phyloP scores from a whole-genome alignment of 1,284 basidiomycete species.

The Boletus sp. region DNA sequence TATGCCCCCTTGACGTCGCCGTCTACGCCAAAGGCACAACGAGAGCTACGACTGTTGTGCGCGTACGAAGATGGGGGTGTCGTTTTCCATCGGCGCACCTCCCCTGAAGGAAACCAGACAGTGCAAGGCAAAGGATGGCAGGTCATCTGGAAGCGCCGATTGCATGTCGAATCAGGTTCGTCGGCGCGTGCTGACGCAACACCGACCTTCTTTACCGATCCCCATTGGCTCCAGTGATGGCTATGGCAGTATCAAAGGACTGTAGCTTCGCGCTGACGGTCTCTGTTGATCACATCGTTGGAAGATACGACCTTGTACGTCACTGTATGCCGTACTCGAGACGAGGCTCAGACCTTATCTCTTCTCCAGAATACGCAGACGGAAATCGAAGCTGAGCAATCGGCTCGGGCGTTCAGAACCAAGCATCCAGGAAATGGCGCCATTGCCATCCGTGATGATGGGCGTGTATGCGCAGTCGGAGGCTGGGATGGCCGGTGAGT shows the following conservation, averaged over 20 bases:
- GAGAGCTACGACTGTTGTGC: slow-evolving; percentile 57
- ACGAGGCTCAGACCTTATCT: neutral
- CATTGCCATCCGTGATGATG: slow-evolving; percentile 73
- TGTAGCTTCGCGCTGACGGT: slow-evolving; percentile 69
- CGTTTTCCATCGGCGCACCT: slow-evolving; percentile 53
- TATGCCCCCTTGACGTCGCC: slow-evolving; percentile 30
- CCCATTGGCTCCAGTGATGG: slow-evolving; percentile 68
- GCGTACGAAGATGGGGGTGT: slow-evolving; percentile 85
- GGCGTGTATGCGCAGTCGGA: slow-evolving; percentile 74
- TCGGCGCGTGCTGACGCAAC: slow-evolving; percentile 5
- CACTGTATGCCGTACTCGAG: neutral
- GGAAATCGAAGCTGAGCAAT: slow-evolving; percentile 13
- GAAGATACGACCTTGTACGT: slow-evolving; percentile 60
- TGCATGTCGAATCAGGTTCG: slow-evolving; percentile 79
- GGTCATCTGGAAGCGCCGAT: slow-evolving; percentile 61
- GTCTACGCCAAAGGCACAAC: slow-evolving; percentile 32
- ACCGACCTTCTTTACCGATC: neutral
- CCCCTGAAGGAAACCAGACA: slow-evolving; percentile 43
- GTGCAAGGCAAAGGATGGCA: slow-evolving; percentile 76
- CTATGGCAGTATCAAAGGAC: slow-evolving; percentile 67
- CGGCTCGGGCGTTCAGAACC: slow-evolving; percentile 48
- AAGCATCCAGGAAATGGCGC: slow-evolving; percentile 78
- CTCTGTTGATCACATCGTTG: slow-evolving; percentile 81
- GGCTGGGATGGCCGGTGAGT: slow-evolving; percentile 88
- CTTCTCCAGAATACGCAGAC: slow-evolving; percentile 7